These are phyloP conservation scores for Nadsonia commutata DNA, from an alignment of 1,139 yeast genomes.

Conservation along the genomic window DNA sequence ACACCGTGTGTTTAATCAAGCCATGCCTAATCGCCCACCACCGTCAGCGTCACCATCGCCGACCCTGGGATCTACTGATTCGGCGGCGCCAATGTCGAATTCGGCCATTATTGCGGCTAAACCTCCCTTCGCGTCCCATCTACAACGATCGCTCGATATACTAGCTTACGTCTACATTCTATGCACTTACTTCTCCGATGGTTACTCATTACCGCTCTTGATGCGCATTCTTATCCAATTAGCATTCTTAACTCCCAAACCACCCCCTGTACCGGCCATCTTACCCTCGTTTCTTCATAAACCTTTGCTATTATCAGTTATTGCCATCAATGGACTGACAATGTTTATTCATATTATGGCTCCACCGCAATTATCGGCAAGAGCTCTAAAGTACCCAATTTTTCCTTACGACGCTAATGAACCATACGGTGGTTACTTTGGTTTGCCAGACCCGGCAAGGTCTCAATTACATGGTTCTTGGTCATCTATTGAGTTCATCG, in stretches of 20 bases:
- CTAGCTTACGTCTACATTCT: background rate
- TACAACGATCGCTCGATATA: background rate
- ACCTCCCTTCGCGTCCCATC: background rate
- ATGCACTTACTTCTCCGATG: background rate
- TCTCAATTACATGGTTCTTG: background rate
- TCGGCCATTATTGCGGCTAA: background rate
- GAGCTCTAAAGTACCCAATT: background rate
- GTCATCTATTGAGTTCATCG: background rate
- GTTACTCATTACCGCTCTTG: background rate
- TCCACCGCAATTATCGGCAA: background rate
- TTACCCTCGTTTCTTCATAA: background rate
- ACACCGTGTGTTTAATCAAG: too few relatives aligned
- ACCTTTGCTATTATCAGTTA: background rate
- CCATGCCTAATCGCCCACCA: too few relatives aligned
- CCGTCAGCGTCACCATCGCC: too few relatives aligned
- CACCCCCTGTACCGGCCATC: background rate
- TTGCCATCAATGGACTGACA: background rate
- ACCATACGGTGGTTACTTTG: background rate
- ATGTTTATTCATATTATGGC: background rate
- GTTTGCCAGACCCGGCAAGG: background rate
- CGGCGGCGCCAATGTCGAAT: too few relatives aligned
- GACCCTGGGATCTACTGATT: too few relatives aligned
- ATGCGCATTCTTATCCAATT: background rate
- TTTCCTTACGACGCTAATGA: background rate
- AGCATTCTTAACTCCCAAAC: background rate